Evolutionary conservation across 129 eudicot species (phyloP).

Genomic region (Chrysanthemum seticuspe): DNA sequence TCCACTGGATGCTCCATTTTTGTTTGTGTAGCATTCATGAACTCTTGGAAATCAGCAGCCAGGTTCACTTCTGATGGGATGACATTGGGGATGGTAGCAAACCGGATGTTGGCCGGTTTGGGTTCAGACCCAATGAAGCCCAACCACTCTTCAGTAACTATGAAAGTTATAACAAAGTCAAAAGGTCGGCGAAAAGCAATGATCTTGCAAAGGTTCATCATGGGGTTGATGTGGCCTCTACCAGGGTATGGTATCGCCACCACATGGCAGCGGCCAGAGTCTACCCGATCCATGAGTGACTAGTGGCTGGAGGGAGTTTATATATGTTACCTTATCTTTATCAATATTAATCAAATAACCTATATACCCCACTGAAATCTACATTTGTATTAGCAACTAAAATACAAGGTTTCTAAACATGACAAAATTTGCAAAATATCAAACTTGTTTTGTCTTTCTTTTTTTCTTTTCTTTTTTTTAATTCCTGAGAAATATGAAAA

Average conservation of each 20-base stretch:
- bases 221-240: conserved; percentile 74
- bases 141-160: conserved; percentile 78
- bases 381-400: too few species aligned
- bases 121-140: conserved; percentile 49
- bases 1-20: conserved; percentile 55
- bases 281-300: conserved; percentile 10
- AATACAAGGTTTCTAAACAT: too few species aligned
- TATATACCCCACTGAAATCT: too few species aligned
- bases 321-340: too few species aligned
- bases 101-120: conserved; percentile 38
- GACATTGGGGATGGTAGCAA: conserved; percentile 64
- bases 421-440: too few species aligned
- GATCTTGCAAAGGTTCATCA: conserved; percentile 65
- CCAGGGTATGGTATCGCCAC: conserved; percentile 77
- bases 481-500: too few species aligned
- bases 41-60: conserved; percentile 40
- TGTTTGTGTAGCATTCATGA: conserved; percentile 40
- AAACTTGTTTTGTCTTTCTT: too few species aligned
- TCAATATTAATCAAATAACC: too few species aligned
- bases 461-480: too few species aligned
- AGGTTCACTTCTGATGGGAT: conserved; percentile 62
- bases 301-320: too few species aligned
- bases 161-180: conserved; percentile 42
- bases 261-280: conserved; percentile 40
- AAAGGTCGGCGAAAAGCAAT: conserved; percentile 20